These are phyloP conservation scores for Fusarium palustre DNA, from an alignment of 2,329 filamentous ascomycete species.

Conservation along the genomic window DNA sequence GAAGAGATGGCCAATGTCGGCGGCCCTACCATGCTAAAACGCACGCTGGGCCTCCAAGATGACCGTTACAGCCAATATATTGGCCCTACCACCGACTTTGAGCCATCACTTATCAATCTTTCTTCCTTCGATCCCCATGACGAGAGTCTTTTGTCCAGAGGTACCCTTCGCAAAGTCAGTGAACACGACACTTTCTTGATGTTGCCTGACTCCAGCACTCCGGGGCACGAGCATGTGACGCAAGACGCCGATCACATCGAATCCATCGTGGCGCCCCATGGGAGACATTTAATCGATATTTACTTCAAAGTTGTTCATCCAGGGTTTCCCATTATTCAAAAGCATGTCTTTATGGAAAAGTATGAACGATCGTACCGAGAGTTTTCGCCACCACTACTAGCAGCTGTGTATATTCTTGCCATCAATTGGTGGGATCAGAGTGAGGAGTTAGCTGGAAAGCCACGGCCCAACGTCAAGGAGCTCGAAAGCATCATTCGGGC, in stretches of 20 bases:
- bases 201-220: constrained; percentile 78
- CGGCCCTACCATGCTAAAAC: constrained; percentile 73
- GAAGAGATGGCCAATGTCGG: constrained; percentile 79
- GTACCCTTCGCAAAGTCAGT: constrained; percentile 79
- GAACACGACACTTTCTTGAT: constrained; percentile 83
- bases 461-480: constrained; percentile 77
- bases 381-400: constrained; percentile 80
- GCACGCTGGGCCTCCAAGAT: constrained; percentile 79
- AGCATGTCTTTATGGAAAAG: constrained; percentile 81
- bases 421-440: constrained; percentile 89
- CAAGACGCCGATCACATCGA: constrained; percentile 80
- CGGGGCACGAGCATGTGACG: constrained; percentile 75
- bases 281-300: constrained; percentile 79
- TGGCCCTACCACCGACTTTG: constrained; percentile 84
- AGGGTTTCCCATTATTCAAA: constrained; percentile 84
- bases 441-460: constrained; percentile 70
- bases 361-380: constrained; percentile 78
- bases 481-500: constrained; percentile 80
- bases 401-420: constrained; percentile 85
- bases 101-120: constrained; percentile 84
- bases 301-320: constrained; percentile 87
- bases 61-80: constrained; percentile 87
- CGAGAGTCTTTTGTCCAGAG: constrained; percentile 78
- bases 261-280: constrained; percentile 79
- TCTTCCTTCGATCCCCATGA: constrained; percentile 84